A percentile compares a stretch with the other conserved stretches of the same genome.
Evolutionary conservation across 108 stramenopile species (phyloP).

Genomic region (Nitzschia sp.): DNA sequence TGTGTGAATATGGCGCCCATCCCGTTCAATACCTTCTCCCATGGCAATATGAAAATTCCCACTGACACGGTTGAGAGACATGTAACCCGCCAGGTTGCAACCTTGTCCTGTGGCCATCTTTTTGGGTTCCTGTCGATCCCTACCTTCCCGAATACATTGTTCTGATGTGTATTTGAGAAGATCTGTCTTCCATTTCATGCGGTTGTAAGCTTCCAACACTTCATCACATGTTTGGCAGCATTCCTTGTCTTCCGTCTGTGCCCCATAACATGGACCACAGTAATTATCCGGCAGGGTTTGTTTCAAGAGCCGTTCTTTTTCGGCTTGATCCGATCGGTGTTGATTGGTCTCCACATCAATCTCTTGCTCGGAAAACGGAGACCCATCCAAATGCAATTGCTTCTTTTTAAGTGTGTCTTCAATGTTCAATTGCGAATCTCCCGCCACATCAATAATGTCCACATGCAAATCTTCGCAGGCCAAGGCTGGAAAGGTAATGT

Average conservation of each 20-base stretch:
- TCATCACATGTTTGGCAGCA: constrained; percentile 94
- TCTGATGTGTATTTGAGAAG: constrained; percentile 70
- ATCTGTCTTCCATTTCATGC: constrained; percentile 78
- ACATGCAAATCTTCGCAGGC: constrained; percentile 94
- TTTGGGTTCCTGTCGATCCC: constrained; percentile 57
- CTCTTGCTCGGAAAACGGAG: constrained; percentile 27
- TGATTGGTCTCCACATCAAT: constrained; percentile 45
- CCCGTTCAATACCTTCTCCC: constrained; percentile 92
- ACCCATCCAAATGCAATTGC: constrained; percentile 45
- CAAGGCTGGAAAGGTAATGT: constrained; percentile 95
- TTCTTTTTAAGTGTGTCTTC: constrained; percentile 77
- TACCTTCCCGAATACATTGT: constrained; percentile 92
- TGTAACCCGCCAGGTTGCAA: constrained; percentile 87
- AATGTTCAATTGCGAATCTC: constrained; percentile 93
- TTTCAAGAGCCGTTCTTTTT: constrained; percentile 42
- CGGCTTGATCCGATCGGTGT: constrained; percentile 43
- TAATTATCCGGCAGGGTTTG: constrained; percentile 69
- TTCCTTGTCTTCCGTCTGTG: constrained; percentile 50
- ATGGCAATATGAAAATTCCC: constrained; percentile 99
- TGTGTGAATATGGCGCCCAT: constrained; percentile 89
- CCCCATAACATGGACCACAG: constrained; percentile 97
- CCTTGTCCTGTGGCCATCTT: constrained; percentile 84
- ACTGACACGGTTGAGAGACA: constrained; percentile 92
- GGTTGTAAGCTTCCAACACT: constrained; percentile 70
- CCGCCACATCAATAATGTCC: constrained; percentile 98